Evolutionary conservation across 805 yeast species (phyloP).

Genomic region (Cyberlindnera maritima): DNA sequence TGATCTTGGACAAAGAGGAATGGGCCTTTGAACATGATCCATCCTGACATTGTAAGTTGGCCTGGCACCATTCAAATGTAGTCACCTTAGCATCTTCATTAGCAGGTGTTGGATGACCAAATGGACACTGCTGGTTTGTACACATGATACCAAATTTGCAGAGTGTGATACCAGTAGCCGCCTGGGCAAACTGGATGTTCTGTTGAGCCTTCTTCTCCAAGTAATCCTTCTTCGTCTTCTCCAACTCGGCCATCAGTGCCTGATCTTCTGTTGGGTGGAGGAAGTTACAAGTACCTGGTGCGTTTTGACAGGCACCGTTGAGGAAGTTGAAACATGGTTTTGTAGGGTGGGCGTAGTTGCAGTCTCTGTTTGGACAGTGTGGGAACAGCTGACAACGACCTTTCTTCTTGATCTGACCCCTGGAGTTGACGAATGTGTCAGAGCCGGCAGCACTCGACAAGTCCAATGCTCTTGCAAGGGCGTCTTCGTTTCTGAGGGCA

Average conservation of each 20-base stretch:
- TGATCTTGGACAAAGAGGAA: conserved; percentile 65
- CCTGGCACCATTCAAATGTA: conserved; percentile 72
- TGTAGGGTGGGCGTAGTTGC: conserved; percentile 79
- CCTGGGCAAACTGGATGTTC: conserved; percentile 28
- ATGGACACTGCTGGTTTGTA: conserved; percentile 76
- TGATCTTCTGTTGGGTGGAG: conserved; percentile 86
- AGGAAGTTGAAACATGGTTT: conserved; percentile 73
- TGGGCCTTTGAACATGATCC: conserved; percentile 70
- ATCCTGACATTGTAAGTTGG: conserved; percentile 62
- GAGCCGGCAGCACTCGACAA: conserved; percentile 32
- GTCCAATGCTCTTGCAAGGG: conserved; percentile 38
- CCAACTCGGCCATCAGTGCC: conserved; percentile 64
- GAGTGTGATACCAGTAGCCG: conserved; percentile 49
- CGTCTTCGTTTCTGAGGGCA: conserved; percentile 29
- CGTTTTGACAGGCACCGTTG: conserved; percentile 58
- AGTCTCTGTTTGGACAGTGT: conserved; percentile 63
- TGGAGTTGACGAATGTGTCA: conserved; percentile 26
- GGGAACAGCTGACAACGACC: conserved; percentile 74
- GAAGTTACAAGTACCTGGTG: conserved; percentile 78
- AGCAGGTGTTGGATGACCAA: conserved; percentile 90
- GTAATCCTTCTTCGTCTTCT: conserved; percentile 54
- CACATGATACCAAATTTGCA: conserved; percentile 81
- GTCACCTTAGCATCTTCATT: conserved; percentile 70
- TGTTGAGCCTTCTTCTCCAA: conserved; percentile 36
- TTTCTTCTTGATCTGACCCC: conserved; percentile 45